Base-by-base conservation (phyloP, 805 yeast genomes). In the Candida tibetensis region DNA sequence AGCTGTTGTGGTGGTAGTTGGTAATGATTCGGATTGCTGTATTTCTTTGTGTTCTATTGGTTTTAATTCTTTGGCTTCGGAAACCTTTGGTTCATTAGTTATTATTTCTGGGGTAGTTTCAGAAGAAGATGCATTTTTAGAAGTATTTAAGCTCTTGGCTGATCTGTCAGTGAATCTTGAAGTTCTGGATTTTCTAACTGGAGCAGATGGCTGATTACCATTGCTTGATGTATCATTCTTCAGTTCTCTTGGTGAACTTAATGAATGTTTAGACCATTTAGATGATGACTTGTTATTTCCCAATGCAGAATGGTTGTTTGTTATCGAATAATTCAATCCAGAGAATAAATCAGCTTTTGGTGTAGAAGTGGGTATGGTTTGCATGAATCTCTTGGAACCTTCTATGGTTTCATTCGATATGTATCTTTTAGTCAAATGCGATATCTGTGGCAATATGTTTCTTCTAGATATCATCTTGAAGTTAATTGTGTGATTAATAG, bases 221-320 rank as follows among this genome's bases (percentile, higher is more conserved):
- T n/a, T n/a, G n/a, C n/a, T n/a, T n/a, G 22, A 32, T 17, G 29
- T 27, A 21, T 30, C 43, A 3, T 18, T 41, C 25, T 21, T 38
- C 37, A 36, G 30, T 17, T 25, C 38, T 4, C 28, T 13, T n/a
- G 27, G 32, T n/a, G 14, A 17, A 17, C 28, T 28, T 37, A 59
- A 48, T 7, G 61, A 44, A 39, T 63, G 67, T 33, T 50, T 57
- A 5, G 66, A 48, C 70, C 71, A 65, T 36, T 57, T 62, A 27
- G 55, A 39, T 2, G 44, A 28, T 28, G 36, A 28, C 23, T 36
- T 28, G 14, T 22, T 10, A 21, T 40, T 15, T 7, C 30, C 29
- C 21, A 31, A 25, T 18, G 15, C 31, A 36, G 36, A 30, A 44
- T 9, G 14, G 28, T 35, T 37, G 42, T 34, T 27, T 34, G 29